Evolutionary conservation across 164 flowering plant genomes (phyloP).

Genomic region (Litsea cubeba): DNA sequence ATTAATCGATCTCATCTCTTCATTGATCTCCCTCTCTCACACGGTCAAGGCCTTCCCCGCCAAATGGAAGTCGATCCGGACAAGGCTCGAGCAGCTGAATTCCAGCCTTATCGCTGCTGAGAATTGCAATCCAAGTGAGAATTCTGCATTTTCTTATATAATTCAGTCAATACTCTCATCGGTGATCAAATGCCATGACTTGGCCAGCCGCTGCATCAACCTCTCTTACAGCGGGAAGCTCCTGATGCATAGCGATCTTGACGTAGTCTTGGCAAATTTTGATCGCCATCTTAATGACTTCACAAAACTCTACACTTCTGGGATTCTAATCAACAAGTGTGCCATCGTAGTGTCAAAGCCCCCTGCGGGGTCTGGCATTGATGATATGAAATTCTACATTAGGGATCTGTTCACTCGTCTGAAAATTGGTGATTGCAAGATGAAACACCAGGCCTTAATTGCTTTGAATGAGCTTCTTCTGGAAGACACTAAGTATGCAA

Average conservation of each 20-base stretch:
- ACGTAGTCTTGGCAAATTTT: slow-evolving; percentile 45
- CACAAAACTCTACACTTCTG: slow-evolving; percentile 43
- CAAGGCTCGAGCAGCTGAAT: slow-evolving; percentile 65
- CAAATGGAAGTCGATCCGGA: slow-evolving; percentile 71
- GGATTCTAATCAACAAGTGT: slow-evolving; percentile 36
- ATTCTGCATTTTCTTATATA: slow-evolving; percentile 12
- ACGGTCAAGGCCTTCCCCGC: slow-evolving; percentile 54
- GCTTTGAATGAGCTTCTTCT: slow-evolving; percentile 34
- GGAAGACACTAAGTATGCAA: slow-evolving; percentile 67
- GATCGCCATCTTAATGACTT: slow-evolving; percentile 47
- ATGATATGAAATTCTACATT: slow-evolving; percentile 70
- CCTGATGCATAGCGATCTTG: slow-evolving; percentile 92
- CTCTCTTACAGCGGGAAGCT: slow-evolving; percentile 82
- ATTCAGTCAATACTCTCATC: slow-evolving; percentile 32
- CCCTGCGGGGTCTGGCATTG: slow-evolving; percentile 40
- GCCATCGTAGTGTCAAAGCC: slow-evolving; percentile 81
- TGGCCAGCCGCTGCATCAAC: slow-evolving; percentile 54
- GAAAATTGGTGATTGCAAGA: slow-evolving; percentile 57
- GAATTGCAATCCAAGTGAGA: slow-evolving; percentile 32
- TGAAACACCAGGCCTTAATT: slow-evolving; percentile 66
- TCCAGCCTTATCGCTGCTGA: slow-evolving; percentile 46
- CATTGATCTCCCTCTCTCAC: slow-evolving; percentile 50
- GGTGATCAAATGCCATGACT: slow-evolving; percentile 40
- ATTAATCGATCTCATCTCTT: slow-evolving; percentile 37
- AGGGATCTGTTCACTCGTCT: slow-evolving; percentile 67